These are phyloP conservation scores for Danielia reshetovae DNA, from an alignment of 805 yeast species.

Conservation along the genomic window DNA sequence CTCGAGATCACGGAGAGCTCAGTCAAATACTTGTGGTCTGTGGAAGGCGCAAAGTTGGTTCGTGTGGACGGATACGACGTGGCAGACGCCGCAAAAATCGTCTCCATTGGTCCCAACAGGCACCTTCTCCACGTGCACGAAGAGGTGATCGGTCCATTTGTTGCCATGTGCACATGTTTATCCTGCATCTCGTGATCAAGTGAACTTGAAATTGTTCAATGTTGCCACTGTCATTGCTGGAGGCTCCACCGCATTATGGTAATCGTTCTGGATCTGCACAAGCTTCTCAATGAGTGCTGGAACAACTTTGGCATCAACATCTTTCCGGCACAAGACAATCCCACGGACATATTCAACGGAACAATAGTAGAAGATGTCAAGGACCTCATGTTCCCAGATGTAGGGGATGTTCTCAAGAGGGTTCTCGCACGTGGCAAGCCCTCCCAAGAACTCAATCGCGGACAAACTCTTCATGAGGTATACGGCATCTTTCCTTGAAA, in stretches of 20 bases:
- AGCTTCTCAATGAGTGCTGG: constrained; percentile 26
- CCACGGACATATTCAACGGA: constrained; percentile 67
- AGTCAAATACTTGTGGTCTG: constrained; percentile 7
- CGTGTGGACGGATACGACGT: constrained; percentile 4
- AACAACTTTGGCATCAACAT: constrained; percentile 31
- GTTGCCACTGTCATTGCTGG: constrained; percentile 29
- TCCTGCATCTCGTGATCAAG: constrained; percentile 5
- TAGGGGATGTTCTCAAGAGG: constrained; percentile 32
- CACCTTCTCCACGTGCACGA: constrained; percentile 5
- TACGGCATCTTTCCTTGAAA: constrained; percentile 37
- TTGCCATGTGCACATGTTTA: constrained; percentile 9
- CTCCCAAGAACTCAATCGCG: constrained; percentile 39
- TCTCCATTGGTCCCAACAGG: not conserved
- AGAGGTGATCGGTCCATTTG: constrained; percentile 6
- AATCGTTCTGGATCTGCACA: constrained; percentile 25
- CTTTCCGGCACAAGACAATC: constrained; percentile 52
- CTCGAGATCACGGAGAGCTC: constrained; percentile 7
- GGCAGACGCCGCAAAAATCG: constrained; percentile 2
- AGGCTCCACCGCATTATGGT: constrained; percentile 31
- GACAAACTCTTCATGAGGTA: constrained; percentile 37
- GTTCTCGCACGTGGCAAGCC: constrained; percentile 36
- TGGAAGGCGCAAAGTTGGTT: constrained; percentile 6
- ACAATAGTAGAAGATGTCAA: constrained; percentile 69
- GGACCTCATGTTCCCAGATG: constrained; percentile 55
- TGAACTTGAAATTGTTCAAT: constrained; percentile 29